These are phyloP conservation scores for Musa troglodytarum DNA, from an alignment of 176 grass and related monocot species.

Conservation along the genomic window DNA sequence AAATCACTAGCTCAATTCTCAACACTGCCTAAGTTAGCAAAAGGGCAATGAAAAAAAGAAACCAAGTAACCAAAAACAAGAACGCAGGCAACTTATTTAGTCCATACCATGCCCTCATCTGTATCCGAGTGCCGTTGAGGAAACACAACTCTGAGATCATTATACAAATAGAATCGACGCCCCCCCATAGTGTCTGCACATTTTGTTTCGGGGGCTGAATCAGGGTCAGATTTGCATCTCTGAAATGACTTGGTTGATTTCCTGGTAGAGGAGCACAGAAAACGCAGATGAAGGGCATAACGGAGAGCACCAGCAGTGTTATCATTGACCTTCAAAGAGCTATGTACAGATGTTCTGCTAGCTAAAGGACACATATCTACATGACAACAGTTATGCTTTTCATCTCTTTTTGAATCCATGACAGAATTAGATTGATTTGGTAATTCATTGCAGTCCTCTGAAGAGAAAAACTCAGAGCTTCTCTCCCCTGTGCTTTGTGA, in stretches of 20 bases:
- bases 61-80: too few relatives aligned
- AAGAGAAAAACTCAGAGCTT: constrained; percentile 21
- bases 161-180: constrained; percentile 83
- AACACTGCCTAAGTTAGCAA: too few relatives aligned
- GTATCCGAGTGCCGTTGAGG: constrained; percentile 88
- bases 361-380: constrained; percentile 17
- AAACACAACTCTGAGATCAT: constrained; percentile 93
- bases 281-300: constrained; percentile 91
- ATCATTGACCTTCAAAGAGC: constrained; percentile 54
- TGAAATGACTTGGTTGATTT: constrained; percentile 54
- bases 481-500: constrained; percentile 14
- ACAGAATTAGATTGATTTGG: constrained; percentile 25
- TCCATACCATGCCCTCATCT: constrained; percentile 81
- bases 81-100: too few relatives aligned
- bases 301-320: constrained; percentile 52
- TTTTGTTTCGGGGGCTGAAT: constrained; percentile 23
- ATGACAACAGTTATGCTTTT: constrained; percentile 30
- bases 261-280: constrained; percentile 58
- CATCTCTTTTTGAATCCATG: constrained; percentile 20
- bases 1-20: too few relatives aligned
- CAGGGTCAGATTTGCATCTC: constrained; percentile 45
- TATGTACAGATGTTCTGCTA: constrained; percentile 32
- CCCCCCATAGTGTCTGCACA: constrained; percentile 21
- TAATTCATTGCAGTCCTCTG: constrained; percentile 21
- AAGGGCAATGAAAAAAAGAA: too few relatives aligned